Conservation (phyloP, 129 eudicot genomes). For the Escallonia rubra region DNA sequence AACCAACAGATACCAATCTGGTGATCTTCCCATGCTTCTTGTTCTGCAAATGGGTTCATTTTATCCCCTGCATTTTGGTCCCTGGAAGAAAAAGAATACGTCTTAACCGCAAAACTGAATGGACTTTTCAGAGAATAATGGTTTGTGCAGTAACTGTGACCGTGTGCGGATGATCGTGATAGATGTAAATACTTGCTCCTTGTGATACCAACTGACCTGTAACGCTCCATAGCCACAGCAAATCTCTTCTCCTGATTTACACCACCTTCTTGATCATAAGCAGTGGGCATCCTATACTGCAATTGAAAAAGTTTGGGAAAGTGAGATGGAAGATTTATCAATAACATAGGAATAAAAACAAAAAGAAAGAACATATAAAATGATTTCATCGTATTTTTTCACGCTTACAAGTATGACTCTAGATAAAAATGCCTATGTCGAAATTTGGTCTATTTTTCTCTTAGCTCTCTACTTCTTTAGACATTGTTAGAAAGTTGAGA, state of each 20-base stretch:
- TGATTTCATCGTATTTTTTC: not conserved
- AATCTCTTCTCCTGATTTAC: constrained; percentile 92
- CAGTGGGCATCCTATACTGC: constrained; percentile 96
- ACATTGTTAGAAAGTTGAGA: not conserved
- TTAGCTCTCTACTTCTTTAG: not conserved
- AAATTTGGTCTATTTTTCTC: not conserved
- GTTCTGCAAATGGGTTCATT: constrained; percentile 98
- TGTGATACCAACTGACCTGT: constrained; percentile 42
- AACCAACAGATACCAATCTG: constrained; percentile 64
- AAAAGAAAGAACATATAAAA: not conserved
- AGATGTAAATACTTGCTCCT: not conserved
- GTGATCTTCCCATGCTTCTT: constrained; percentile 99
- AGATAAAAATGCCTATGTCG: not conserved
- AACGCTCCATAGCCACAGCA: constrained; percentile 90
- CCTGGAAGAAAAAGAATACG: constrained; percentile 30
- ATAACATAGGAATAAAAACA: not conserved
- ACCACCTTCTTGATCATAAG: constrained; percentile 82
- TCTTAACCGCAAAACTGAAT: constrained; percentile 1
- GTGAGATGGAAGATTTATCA: not conserved
- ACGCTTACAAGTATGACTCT: not conserved
- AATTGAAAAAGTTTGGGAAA: constrained; percentile 6
- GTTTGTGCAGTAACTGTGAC: not conserved
- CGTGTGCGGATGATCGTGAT: not conserved
- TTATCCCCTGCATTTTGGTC: constrained; percentile 74
- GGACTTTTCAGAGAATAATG: not conserved